Evolutionary conservation across 768 basidiomycete species (phyloP).

Genomic region (Piloderma croceum): DNA sequence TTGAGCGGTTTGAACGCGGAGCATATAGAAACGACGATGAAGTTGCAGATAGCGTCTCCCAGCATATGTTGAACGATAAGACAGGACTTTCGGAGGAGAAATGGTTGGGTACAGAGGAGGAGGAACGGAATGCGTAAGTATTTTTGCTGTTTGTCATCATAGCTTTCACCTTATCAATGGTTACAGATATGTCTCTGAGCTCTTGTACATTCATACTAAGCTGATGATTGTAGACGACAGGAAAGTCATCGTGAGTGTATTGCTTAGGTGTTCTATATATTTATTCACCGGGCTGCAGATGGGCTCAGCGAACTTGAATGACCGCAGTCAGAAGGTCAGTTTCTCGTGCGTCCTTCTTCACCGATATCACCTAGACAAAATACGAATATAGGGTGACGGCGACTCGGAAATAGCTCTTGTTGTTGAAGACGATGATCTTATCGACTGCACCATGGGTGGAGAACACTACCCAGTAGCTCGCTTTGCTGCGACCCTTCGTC

Average conservation of each 20-base stretch:
- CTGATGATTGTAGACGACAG: conserved; percentile 94
- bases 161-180: too few species aligned
- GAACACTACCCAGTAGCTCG: conserved; percentile 62
- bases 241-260: conserved; percentile 69
- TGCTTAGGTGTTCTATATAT: not conserved
- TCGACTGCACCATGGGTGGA: conserved; percentile 77
- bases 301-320: conserved; percentile 92
- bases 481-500: conserved; percentile 79
- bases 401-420: conserved; percentile 94
- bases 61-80: conserved; percentile 67
- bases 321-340: conserved; percentile 70
- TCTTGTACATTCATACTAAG: conserved; percentile 82
- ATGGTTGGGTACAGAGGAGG: conserved; percentile 81
- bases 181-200: conserved; percentile 71
- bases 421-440: conserved; percentile 80
- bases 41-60: conserved; percentile 73
- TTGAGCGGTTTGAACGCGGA: conserved; percentile 67
- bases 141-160: conserved; percentile 9
- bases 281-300: conserved; percentile 45
- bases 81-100: conserved; percentile 65
- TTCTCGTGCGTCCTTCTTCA: not conserved
- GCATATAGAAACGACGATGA: conserved; percentile 54
- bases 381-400: conserved; percentile 62
- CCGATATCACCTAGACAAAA: conserved; percentile 5
- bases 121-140: conserved; percentile 75